Percentiles rank a stretch among this genome's conserved stretches.
These are phyloP conservation scores for Purpureocillium takamizusanense DNA, from an alignment of 2,329 filamentous ascomycete genomes.

Conservation along the genomic window DNA sequence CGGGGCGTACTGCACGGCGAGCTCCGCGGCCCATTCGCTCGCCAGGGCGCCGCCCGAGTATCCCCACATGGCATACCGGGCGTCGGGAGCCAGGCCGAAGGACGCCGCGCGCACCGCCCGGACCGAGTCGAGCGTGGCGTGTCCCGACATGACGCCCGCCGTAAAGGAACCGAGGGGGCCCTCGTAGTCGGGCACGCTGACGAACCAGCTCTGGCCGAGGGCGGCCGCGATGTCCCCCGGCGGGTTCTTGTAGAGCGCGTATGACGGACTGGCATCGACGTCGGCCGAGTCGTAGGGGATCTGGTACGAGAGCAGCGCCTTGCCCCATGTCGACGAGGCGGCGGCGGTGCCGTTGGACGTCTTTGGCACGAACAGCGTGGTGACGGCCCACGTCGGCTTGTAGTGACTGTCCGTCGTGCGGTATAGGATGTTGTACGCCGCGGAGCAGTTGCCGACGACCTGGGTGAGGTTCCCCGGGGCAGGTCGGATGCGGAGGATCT, in stretches of 20 bases:
- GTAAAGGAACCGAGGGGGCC: constrained; percentile 32
- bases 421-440: constrained; percentile 25
- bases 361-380: constrained; percentile 27
- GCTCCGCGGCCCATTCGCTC: constrained; percentile 3
- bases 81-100: constrained; percentile 16
- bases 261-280: constrained; percentile 22
- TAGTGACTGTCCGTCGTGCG: constrained; percentile 25
- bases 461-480: constrained; percentile 13
- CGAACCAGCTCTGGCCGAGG: constrained; percentile 36
- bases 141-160: constrained; percentile 28
- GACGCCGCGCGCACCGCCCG: constrained; percentile 22
- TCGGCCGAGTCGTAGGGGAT: constrained; percentile 28
- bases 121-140: constrained; percentile 33
- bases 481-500: constrained; percentile 12
- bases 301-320: constrained; percentile 30
- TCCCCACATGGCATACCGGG: constrained; percentile 33
- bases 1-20: constrained; percentile 11
- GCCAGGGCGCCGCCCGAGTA: constrained; percentile 15
- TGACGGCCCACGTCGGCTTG: constrained; percentile 24
- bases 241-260: constrained; percentile 13
- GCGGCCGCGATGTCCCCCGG: constrained; percentile 12
- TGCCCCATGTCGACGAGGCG: constrained; percentile 6
- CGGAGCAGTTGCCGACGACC: constrained; percentile 9
- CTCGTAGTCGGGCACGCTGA: constrained; percentile 39
- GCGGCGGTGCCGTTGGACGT: constrained; percentile 9